Evolutionary conservation across 257 asterid species (phyloP).

Genomic region (Verbena officinalis): DNA sequence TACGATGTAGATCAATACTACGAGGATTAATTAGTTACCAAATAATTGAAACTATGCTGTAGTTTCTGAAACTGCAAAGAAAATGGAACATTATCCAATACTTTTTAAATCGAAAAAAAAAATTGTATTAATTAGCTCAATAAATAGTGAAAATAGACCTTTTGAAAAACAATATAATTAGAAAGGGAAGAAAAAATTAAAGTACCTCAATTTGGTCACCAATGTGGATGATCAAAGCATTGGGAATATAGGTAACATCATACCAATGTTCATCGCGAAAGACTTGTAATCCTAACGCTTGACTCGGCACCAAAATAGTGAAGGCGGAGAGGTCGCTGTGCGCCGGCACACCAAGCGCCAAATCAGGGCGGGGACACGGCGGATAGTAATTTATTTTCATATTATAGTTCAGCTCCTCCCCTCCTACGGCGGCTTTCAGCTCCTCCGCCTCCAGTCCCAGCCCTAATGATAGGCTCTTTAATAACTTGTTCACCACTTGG

Average conservation of each 20-base stretch:
- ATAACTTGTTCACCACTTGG: conserved; percentile 39
- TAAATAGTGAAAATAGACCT: too few species aligned
- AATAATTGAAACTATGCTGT: too few species aligned
- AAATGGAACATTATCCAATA: too few species aligned
- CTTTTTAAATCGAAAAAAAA: too few species aligned
- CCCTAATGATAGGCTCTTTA: conserved; percentile 49
- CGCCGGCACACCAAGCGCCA: conserved; percentile 66
- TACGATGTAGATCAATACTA: too few species aligned
- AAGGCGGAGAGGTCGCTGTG: conserved; percentile 56
- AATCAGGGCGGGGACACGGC: conserved; percentile 73
- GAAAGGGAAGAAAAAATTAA: neutral
- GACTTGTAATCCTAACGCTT: conserved; percentile 67
- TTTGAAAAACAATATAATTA: neutral
- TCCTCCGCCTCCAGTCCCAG: conserved; percentile 49
- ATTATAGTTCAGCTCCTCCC: conserved; percentile 44
- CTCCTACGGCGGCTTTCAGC: conserved; percentile 49
- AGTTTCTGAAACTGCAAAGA: too few species aligned
- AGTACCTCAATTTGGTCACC: conserved; percentile 77
- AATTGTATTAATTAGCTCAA: too few species aligned
- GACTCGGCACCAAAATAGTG: conserved; percentile 60
- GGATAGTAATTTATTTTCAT: conserved; percentile 74
- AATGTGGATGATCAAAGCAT: conserved; percentile 66
- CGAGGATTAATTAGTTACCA: too few species aligned
- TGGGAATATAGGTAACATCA: conserved; percentile 58
- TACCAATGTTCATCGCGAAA: conserved; percentile 52